These are phyloP conservation scores for Ceratonia siliqua DNA, from an alignment of 306 rosid species.

Conservation along the genomic window DNA sequence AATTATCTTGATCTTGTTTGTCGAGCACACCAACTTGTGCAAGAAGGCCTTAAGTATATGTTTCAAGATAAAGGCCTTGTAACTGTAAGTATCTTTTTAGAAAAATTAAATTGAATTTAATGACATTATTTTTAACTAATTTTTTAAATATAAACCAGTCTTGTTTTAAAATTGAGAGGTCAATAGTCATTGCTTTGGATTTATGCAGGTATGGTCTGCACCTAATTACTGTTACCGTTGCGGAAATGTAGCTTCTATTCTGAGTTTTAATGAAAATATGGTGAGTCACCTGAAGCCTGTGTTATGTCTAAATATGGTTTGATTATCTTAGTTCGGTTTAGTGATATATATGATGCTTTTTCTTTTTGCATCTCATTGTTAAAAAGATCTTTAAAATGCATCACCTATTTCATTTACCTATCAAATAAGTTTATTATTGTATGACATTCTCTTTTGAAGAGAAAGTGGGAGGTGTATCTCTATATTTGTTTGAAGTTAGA, in stretches of 20 bases:
- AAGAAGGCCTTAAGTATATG: constrained; percentile 98
- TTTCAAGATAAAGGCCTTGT: constrained; percentile 98
- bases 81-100: constrained; percentile 62
- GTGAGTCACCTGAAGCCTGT: constrained; percentile 44
- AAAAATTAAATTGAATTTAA: not conserved
- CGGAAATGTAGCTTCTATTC: constrained; percentile 91
- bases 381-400: not conserved
- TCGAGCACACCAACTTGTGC: constrained; percentile 97
- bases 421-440: no score
- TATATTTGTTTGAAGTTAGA: no score
- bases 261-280: constrained; percentile 91
- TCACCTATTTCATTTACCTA: constrained; percentile 11
- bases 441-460: no score
- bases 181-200: constrained; percentile 22
- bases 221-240: constrained; percentile 94
- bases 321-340: not conserved
- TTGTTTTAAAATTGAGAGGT: constrained; percentile 23
- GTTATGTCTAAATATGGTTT: not conserved
- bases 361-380: not conserved
- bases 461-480: no score
- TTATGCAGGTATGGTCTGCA: constrained; percentile 91
- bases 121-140: constrained; percentile 5
- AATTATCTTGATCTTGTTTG: constrained; percentile 92
- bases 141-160: not conserved
- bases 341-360: constrained; percentile 25